These are phyloP conservation scores for Cymodocea nodosa DNA, from an alignment of 116 monocot species.

Conservation along the genomic window DNA sequence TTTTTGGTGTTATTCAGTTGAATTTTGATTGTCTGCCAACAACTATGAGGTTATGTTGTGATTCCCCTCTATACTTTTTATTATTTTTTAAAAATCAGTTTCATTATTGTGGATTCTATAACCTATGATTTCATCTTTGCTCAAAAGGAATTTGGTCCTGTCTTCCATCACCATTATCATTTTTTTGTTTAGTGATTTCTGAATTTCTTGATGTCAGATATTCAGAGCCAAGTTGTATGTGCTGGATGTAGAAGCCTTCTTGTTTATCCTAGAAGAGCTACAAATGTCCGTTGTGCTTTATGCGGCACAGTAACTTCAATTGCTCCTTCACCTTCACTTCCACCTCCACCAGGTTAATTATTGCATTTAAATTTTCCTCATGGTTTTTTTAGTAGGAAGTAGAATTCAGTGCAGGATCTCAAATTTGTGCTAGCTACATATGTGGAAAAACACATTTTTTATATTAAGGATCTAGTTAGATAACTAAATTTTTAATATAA, in stretches of 20 bases:
- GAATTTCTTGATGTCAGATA: constrained; percentile 10
- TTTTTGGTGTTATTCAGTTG: too few species aligned
- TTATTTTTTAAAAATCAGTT: background rate
- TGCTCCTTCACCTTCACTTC: constrained; percentile 10
- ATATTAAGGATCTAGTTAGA: too few species aligned
- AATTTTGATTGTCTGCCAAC: too few species aligned
- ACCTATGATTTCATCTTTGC: background rate
- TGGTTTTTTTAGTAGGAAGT: background rate
- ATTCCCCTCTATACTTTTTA: background rate
- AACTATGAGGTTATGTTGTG: too few species aligned
- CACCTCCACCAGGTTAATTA: background rate
- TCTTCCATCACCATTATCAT: background rate
- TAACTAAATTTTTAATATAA: too few species aligned
- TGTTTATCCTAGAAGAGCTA: constrained; percentile 47
- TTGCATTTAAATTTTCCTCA: background rate
- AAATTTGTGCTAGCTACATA: too few species aligned
- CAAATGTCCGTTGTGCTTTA: constrained; percentile 58
- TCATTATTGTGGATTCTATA: background rate
- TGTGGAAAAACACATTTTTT: too few species aligned
- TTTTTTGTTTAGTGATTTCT: background rate
- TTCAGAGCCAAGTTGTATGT: constrained; percentile 42
- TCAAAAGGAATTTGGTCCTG: background rate
- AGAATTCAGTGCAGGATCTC: background rate
- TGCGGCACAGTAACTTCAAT: constrained; percentile 48
- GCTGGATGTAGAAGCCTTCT: constrained; percentile 67